phyloP scores from a whole-genome alignment of 2,329 filamentous ascomycete genomes.

The Aspergillus clavatus region DNA sequence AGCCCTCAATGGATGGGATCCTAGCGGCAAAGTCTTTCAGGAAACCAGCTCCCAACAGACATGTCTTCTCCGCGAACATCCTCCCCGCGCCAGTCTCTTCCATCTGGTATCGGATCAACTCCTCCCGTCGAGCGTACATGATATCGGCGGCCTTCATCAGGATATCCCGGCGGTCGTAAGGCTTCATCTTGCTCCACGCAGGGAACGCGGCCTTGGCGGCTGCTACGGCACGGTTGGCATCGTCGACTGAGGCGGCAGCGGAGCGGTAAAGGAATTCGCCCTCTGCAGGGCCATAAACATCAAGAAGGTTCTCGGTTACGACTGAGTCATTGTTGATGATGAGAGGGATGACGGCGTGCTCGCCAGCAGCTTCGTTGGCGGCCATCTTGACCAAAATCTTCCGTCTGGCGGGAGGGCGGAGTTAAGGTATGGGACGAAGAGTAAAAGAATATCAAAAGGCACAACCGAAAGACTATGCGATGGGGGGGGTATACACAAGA shows the following conservation, averaged over 20 bases:
- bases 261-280: slow-evolving; percentile 52
- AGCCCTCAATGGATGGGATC: slow-evolving; percentile 45
- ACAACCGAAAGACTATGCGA: background rate
- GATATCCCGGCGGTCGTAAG: slow-evolving; percentile 60
- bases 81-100: slow-evolving; percentile 52
- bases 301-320: slow-evolving; percentile 37
- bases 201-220: slow-evolving; percentile 65
- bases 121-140: slow-evolving; percentile 52
- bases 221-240: slow-evolving; percentile 52
- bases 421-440: background rate
- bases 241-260: slow-evolving; percentile 52
- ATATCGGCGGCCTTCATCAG: slow-evolving; percentile 44
- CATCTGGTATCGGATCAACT: slow-evolving; percentile 57
- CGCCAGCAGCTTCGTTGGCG: slow-evolving; percentile 8
- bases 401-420: too few relatives aligned
- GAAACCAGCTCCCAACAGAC: slow-evolving; percentile 30
- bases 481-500: background rate
- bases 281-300: slow-evolving; percentile 53
- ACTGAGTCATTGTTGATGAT: slow-evolving; percentile 43
- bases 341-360: slow-evolving; percentile 31
- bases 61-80: slow-evolving; percentile 35
- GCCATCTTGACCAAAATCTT: slow-evolving; percentile 5
- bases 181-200: slow-evolving; percentile 62
- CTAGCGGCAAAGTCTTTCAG: slow-evolving; percentile 51
- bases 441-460: background rate